Percentiles rank a stretch among this genome's conserved stretches.
These are phyloP conservation scores for Triadica sebifera DNA, from an alignment of 345 rosid genomes.

Conservation along the genomic window DNA sequence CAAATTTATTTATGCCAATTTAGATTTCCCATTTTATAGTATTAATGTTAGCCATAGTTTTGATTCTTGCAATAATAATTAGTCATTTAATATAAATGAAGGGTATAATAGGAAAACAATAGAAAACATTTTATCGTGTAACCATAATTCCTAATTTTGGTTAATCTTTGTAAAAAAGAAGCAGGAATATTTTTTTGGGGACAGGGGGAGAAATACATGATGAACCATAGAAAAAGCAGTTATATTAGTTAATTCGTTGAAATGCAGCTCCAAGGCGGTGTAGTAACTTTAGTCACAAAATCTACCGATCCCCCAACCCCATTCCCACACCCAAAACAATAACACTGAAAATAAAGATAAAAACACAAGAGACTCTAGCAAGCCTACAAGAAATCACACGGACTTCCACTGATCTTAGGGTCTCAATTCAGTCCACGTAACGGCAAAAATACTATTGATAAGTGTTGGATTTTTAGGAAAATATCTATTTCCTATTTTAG, in stretches of 20 bases:
- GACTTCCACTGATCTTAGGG: neutral
- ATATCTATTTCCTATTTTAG: too few species aligned
- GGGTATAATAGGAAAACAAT: too few species aligned
- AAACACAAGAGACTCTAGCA: neutral
- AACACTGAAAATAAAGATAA: neutral
- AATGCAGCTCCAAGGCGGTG: neutral
- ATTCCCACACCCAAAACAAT: neutral
- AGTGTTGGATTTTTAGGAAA: too few species aligned
- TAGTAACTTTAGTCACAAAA: conserved; percentile 2
- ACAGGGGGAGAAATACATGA: neutral
- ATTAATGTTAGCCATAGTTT: too few species aligned
- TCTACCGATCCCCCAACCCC: neutral
- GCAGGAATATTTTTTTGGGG: too few species aligned
- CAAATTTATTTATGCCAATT: too few species aligned
- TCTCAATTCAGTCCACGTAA: neutral
- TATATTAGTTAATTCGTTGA: neutral
- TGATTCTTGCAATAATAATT: too few species aligned
- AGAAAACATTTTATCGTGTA: too few species aligned
- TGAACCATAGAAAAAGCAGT: neutral
- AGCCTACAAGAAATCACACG: neutral
- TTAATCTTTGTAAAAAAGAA: too few species aligned
- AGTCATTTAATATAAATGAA: too few species aligned
- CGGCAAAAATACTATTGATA: neutral
- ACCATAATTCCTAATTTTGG: too few species aligned
- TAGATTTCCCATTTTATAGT: too few species aligned